phyloP scores from a whole-genome alignment of 2,329 filamentous ascomycete genomes.

The Tolypocladium nubicola region DNA sequence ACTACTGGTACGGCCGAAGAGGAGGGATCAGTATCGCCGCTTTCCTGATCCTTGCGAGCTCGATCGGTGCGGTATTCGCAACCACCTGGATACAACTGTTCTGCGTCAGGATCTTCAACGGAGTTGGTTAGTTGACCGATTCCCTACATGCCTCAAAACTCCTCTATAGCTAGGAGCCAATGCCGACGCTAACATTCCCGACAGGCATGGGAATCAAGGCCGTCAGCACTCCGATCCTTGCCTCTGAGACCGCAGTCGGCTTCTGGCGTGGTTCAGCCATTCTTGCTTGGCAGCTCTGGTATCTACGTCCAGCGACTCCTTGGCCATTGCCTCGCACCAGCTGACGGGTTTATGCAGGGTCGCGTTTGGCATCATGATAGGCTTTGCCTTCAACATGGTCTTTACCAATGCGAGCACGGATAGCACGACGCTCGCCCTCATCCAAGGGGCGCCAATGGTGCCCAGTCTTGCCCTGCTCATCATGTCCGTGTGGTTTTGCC shows the following conservation, averaged over 20 bases:
- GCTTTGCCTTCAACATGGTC: constrained; percentile 24
- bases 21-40: constrained; percentile 29
- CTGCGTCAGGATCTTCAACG: constrained; percentile 24
- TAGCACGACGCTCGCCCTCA: constrained; percentile 15
- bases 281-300: constrained; percentile 36
- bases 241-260: constrained; percentile 33
- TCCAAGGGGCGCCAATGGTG: constrained; percentile 27
- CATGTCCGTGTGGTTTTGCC: constrained; percentile 24
- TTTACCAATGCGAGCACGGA: constrained; percentile 15
- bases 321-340: not conserved
- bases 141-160: not conserved
- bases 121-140: constrained; percentile 19
- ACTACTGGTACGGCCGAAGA: constrained; percentile 27
- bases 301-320: not conserved
- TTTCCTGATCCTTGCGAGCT: constrained; percentile 26
- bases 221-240: constrained; percentile 35
- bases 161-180: not conserved
- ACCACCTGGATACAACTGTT: constrained; percentile 21
- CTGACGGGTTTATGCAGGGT: constrained; percentile 14
- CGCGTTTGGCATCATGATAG: constrained; percentile 24
- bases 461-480: constrained; percentile 24
- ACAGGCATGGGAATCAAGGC: constrained; percentile 37
- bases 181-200: not conserved
- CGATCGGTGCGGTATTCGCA: constrained; percentile 23
- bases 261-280: constrained; percentile 37